Base-by-base conservation (phyloP, 1,284 basidiomycete species). In the Cutaneotrichosporon cavernicola region DNA sequence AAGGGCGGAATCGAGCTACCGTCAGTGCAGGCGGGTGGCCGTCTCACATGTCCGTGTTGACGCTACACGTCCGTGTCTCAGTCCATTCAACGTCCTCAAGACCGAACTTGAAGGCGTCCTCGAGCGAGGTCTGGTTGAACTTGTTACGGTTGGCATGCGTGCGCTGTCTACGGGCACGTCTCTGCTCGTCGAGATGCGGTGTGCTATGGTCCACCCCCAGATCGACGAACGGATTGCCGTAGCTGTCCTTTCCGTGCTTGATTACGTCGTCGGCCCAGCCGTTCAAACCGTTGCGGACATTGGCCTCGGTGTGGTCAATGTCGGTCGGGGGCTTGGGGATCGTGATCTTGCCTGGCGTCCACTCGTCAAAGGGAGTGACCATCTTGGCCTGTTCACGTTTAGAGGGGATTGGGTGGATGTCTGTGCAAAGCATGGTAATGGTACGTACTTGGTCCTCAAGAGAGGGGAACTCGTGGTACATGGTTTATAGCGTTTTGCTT, bases 81-180 rank as follows among this genome's bases (percentile, higher is more conserved):
- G 61, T 56, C 75, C 75, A 77, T 2, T 50, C 56, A 2, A 14
- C 36, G 0, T 36, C 62, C 4, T 60, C 62, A 13, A 68, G 53
- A 2, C 74, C 76, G 31, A 79, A 72, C 59, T 69, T 71, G 69
- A 69, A 77, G 43, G 69, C 71, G 56, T 74, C 69, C 13, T 67
- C 68, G 11, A 55, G 34, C 1, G 32, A 9, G 11, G 73, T 36
- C 31, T 58, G 56, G 14, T 38, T 40, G 40, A 43, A 52, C 57
- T 21, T 38, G 11, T 40, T 36, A 26, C 34, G 22, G 4, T 40
- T 34, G 38, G 46, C 38, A 4, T 32, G 31, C 30, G n/a, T 13
- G 14, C 56, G 56, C 30, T 13, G 16, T 21, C 36, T 46, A 22
- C 62, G 62, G 32, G 36, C 43, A 5, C 22, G 47, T 4, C 34